Conservation (phyloP, 176 grass and related monocot species). For the Tillandsia leiboldiana region DNA sequence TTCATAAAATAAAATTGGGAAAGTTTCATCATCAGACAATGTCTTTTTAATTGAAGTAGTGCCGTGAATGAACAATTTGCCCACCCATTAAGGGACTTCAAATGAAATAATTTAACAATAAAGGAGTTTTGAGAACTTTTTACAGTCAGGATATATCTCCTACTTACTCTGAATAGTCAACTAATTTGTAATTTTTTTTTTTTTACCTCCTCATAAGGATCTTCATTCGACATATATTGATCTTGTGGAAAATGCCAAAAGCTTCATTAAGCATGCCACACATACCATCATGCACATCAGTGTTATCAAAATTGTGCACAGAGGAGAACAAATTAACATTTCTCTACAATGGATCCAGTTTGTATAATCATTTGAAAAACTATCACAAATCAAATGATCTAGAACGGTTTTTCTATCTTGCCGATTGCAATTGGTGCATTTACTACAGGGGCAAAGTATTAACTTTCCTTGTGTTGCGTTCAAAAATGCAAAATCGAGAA, state of each 20-base stretch:
- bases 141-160: not conserved
- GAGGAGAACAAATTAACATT: not conserved
- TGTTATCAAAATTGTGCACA: not conserved
- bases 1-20: slow-evolving; percentile 18
- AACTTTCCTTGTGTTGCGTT: not conserved
- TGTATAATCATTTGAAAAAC: not conserved
- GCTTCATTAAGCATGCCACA: not conserved
- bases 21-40: not conserved
- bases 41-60: not conserved
- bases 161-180: not conserved
- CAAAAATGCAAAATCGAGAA: slow-evolving; percentile 9
- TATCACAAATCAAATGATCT: not conserved
- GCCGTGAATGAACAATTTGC: not conserved
- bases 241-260: not conserved
- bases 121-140: not conserved
- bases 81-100: not conserved
- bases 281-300: not conserved
- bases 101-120: not conserved
- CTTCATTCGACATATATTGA: not conserved
- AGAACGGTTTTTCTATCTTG: not conserved
- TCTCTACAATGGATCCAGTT: not conserved
- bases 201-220: not conserved
- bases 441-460: slow-evolving; percentile 7
- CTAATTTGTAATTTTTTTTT: not conserved
- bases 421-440: not conserved